These are phyloP conservation scores for Echria macrotheca DNA, from an alignment of 495 filamentous ascomycete genomes.

Conservation along the genomic window DNA sequence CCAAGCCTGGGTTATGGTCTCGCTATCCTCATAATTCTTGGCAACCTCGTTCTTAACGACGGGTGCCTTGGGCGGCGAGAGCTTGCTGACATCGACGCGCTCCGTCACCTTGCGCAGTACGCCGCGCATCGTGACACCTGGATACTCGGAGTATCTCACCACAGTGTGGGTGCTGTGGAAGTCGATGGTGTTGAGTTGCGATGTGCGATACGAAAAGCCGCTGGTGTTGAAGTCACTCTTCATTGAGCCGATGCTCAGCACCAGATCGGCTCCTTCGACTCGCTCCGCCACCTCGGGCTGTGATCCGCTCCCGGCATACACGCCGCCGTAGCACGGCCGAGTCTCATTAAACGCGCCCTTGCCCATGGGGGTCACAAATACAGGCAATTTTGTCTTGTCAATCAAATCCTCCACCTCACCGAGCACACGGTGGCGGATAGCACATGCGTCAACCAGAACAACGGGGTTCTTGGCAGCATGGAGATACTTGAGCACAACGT, in stretches of 20 bases:
- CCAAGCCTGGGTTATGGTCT: slow-evolving; percentile 73
- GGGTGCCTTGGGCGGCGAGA: slow-evolving; percentile 41
- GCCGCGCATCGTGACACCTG: slow-evolving; percentile 76
- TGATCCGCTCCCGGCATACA: slow-evolving; percentile 80
- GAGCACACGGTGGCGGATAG: slow-evolving; percentile 71
- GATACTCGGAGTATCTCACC: slow-evolving; percentile 78
- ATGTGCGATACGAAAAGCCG: slow-evolving; percentile 81
- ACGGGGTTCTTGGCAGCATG: slow-evolving; percentile 70
- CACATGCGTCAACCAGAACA: slow-evolving; percentile 87
- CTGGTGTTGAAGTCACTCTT: slow-evolving; percentile 86
- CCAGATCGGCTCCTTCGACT: slow-evolving; percentile 76
- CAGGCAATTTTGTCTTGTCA: slow-evolving; percentile 68
- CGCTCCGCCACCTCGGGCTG: slow-evolving; percentile 62
- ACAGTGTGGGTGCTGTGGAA: slow-evolving; percentile 74
- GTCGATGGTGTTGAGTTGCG: slow-evolving; percentile 78
- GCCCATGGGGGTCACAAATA: slow-evolving; percentile 88
- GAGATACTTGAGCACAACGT: slow-evolving; percentile 71
- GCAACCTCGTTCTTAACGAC: slow-evolving; percentile 54
- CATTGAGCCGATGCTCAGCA: slow-evolving; percentile 77
- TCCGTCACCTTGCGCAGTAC: slow-evolving; percentile 72
- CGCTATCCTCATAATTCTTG: slow-evolving; percentile 43
- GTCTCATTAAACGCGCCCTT: slow-evolving; percentile 83
- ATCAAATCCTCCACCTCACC: slow-evolving; percentile 74
- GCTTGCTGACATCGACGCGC: slow-evolving; percentile 50
- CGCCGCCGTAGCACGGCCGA: slow-evolving; percentile 70